Evolutionary conservation across 768 basidiomycete genomes (phyloP).

Genomic region (Coprinopsis sp.): DNA sequence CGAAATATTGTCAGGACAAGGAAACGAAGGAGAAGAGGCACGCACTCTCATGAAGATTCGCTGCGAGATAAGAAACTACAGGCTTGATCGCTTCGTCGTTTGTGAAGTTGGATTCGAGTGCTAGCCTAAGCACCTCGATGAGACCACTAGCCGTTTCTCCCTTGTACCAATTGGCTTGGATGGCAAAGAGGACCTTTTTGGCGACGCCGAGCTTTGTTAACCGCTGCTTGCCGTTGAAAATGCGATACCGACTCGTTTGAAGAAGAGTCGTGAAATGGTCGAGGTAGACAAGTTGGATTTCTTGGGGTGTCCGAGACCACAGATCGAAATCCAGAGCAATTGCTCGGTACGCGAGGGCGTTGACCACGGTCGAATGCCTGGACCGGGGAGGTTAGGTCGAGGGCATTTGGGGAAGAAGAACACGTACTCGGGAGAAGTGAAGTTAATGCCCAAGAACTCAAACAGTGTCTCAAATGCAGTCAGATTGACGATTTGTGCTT

Average conservation of each 20-base stretch:
- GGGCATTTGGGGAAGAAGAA: background rate
- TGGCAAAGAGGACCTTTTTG: constrained; percentile 71
- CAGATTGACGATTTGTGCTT: constrained; percentile 71
- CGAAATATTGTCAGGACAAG: constrained; percentile 10
- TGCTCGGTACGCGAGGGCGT: constrained; percentile 73
- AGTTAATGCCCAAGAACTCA: constrained; percentile 82
- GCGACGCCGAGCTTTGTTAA: constrained; percentile 68
- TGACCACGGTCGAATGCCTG: constrained; percentile 79
- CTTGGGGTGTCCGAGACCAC: constrained; percentile 68
- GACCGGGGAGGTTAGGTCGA: background rate
- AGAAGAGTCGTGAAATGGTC: constrained; percentile 80
- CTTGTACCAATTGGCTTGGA: constrained; percentile 77
- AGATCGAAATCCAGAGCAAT: constrained; percentile 89
- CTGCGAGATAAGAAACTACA: constrained; percentile 78
- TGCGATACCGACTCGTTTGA: constrained; percentile 62
- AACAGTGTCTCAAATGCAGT: constrained; percentile 80
- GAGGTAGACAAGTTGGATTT: constrained; percentile 75
- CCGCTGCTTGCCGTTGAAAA: constrained; percentile 74
- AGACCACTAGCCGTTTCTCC: constrained; percentile 46
- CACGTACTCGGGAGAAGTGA: constrained; percentile 73
- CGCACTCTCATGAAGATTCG: constrained; percentile 68
- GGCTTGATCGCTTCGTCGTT: constrained; percentile 80
- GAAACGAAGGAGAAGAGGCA: background rate
- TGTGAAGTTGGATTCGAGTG: constrained; percentile 62
- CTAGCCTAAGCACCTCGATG: constrained; percentile 55